Conservation (phyloP, 208 protist species). For the Trypanosoma brucei region DNA sequence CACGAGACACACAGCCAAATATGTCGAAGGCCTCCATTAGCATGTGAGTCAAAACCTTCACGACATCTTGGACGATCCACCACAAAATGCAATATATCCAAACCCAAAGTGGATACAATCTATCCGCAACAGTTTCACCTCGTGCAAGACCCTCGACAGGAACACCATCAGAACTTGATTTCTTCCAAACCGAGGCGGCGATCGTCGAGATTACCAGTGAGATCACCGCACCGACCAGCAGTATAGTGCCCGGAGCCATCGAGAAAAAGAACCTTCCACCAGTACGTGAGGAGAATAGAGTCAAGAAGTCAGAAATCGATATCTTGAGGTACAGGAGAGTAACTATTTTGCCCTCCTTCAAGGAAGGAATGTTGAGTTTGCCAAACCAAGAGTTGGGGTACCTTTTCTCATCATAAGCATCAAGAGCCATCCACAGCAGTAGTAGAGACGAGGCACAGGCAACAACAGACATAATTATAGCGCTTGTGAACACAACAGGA, state of each 20-base stretch:
- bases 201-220: conserved; percentile 72
- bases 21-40: conserved; percentile 69
- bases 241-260: conserved; percentile 48
- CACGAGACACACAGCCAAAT: conserved; percentile 57
- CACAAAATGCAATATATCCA: conserved; percentile 91
- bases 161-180: conserved; percentile 47
- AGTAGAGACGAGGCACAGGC: conserved; percentile 51
- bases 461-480: conserved; percentile 30
- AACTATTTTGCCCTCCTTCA: conserved; percentile 72
- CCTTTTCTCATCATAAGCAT: conserved; percentile 34
- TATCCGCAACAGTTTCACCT: conserved; percentile 40
- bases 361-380: conserved; percentile 49
- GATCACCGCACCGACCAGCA: conserved; percentile 57
- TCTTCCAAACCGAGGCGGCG: conserved; percentile 65
- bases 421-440: conserved; percentile 40
- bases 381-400: conserved; percentile 59
- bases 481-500: conserved; percentile 26
- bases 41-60: conserved; percentile 73
- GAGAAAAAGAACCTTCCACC: conserved; percentile 67
- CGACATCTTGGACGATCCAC: conserved; percentile 83
- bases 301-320: conserved; percentile 87
- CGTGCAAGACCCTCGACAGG: conserved; percentile 72
- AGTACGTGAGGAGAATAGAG: conserved; percentile 87
- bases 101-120: conserved; percentile 76
- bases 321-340: conserved; percentile 88